phyloP scores from a whole-genome alignment of 208 protist species.

The Paratrypanosoma confusum region DNA sequence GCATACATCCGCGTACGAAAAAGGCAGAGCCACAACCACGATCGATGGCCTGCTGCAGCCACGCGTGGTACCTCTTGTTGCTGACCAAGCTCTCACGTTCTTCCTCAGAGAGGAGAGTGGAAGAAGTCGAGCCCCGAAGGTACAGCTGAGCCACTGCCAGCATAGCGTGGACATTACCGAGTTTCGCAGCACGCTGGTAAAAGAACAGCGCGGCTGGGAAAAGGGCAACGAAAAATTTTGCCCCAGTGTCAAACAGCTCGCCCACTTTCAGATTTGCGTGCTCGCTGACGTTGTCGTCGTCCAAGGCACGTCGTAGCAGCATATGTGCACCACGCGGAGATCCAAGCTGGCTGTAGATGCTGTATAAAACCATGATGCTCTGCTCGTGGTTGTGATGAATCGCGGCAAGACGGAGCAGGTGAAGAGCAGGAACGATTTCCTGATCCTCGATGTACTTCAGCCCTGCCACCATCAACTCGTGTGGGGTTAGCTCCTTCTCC shows the following conservation, averaged over 20 bases:
- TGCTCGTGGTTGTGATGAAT: conserved; percentile 81
- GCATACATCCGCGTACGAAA: conserved; percentile 79
- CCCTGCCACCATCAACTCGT: conserved; percentile 61
- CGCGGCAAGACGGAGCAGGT: conserved; percentile 80
- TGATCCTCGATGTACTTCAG: conserved; percentile 51
- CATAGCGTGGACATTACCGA: conserved; percentile 76
- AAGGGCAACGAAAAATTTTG: conserved; percentile 69
- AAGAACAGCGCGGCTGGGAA: conserved; percentile 83
- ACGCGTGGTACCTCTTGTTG: conserved; percentile 68
- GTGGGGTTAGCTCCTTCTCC: conserved; percentile 49
- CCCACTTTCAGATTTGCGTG: conserved; percentile 61
- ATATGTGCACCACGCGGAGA: conserved; percentile 59
- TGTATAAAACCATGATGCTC: conserved; percentile 65
- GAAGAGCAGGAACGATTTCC: conserved; percentile 50
- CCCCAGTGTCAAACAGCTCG: conserved; percentile 78
- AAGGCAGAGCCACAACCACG: conserved; percentile 77
- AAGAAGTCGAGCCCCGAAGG: conserved; percentile 53
- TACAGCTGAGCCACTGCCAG: conserved; percentile 74
- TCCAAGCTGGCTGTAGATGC: conserved; percentile 66
- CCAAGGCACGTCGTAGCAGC: conserved; percentile 62
- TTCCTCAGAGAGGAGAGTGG: conserved; percentile 60
- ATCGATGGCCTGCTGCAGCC: conserved; percentile 72
- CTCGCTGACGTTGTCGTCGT: conserved; percentile 51
- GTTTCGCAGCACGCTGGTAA: conserved; percentile 77
- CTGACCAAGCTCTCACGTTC: conserved; percentile 49